These are phyloP conservation scores for Mariannaea elegans DNA, from an alignment of 2,329 filamentous ascomycete species.

Conservation along the genomic window DNA sequence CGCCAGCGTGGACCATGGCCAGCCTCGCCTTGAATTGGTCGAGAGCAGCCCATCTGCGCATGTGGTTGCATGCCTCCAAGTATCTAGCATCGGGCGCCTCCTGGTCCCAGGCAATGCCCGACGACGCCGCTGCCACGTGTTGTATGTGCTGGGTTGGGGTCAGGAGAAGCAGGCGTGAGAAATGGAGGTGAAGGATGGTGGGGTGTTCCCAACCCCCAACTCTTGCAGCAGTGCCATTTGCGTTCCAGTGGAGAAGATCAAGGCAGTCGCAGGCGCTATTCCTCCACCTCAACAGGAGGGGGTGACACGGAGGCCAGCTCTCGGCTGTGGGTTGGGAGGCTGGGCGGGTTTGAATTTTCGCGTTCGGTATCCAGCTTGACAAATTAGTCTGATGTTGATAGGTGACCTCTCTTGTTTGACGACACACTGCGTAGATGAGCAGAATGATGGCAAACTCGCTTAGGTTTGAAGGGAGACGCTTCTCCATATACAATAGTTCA, in stretches of 20 bases:
- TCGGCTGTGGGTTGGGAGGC: conserved; percentile 5
- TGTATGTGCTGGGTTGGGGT: conserved; percentile 27
- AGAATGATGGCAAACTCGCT: conserved; percentile 26
- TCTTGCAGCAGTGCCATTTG: conserved; percentile 26
- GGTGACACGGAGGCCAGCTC: conserved; percentile 25
- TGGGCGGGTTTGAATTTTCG: conserved; percentile 21
- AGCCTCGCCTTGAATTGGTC: conserved; percentile 33
- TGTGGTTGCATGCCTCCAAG: conserved; percentile 16
- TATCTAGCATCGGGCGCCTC: not conserved
- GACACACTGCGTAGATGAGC: conserved; percentile 25
- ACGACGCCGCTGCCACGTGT: not conserved
- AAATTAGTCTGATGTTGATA: conserved; percentile 20
- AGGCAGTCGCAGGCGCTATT: conserved; percentile 31
- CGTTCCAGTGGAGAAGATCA: conserved; percentile 32
- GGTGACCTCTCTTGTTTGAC: conserved; percentile 22
- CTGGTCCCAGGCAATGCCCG: no score
- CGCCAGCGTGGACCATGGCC: conserved; percentile 27
- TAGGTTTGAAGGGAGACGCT: conserved; percentile 24
- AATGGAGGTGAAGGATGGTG: conserved; percentile 31
- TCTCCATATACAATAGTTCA: conserved; percentile 29
- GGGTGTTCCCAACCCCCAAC: conserved; percentile 31
- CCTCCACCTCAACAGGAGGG: conserved; percentile 30
- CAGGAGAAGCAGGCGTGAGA: conserved; percentile 27
- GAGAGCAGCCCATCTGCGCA: conserved; percentile 27
- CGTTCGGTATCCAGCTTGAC: conserved; percentile 27